A percentile compares a stretch with the other conserved stretches of the same genome.
Evolutionary conservation across 148 eudicot species (phyloP).

Genomic region (Camellia sinensis): DNA sequence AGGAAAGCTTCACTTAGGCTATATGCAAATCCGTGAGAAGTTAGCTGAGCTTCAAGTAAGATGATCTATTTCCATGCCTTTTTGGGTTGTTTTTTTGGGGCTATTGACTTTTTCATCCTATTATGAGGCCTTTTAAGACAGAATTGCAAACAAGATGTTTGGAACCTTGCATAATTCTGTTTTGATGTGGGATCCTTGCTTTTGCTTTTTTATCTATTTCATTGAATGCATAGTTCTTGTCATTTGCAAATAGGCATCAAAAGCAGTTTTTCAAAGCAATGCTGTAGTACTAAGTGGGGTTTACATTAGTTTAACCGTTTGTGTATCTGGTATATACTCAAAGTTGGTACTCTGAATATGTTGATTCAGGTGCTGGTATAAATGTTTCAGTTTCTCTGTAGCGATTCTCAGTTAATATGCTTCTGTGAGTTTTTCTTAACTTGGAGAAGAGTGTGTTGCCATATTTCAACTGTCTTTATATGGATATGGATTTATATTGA

Average conservation of each 20-base stretch:
- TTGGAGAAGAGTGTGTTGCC: constrained; percentile 47
- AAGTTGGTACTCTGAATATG: constrained; percentile 47
- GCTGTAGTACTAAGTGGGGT: background rate
- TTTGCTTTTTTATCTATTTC: constrained; percentile 5
- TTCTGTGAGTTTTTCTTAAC: constrained; percentile 86
- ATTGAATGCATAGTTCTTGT: background rate
- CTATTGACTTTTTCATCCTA: background rate
- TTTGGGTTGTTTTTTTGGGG: background rate
- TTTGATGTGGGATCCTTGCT: background rate
- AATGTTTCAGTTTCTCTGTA: constrained; percentile 71
- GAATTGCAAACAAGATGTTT: background rate
- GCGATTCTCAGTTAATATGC: constrained; percentile 61
- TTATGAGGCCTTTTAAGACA: background rate
- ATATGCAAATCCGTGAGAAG: constrained; percentile 98
- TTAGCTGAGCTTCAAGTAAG: constrained; percentile 85
- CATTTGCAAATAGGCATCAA: background rate
- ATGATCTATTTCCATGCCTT: background rate
- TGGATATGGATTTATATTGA: constrained; percentile 4
- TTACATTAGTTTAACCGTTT: constrained; percentile 12
- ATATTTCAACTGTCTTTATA: constrained; percentile 17
- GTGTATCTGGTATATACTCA: constrained; percentile 19
- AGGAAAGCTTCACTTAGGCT: constrained; percentile 95
- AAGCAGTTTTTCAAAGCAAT: background rate
- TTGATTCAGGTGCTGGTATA: constrained; percentile 80
- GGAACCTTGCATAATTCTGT: background rate